Evolutionary conservation across 805 yeast species (phyloP), one percentile per base, ranked within the genome.

Genomic region (Barnettozyma salicaria): DNA sequence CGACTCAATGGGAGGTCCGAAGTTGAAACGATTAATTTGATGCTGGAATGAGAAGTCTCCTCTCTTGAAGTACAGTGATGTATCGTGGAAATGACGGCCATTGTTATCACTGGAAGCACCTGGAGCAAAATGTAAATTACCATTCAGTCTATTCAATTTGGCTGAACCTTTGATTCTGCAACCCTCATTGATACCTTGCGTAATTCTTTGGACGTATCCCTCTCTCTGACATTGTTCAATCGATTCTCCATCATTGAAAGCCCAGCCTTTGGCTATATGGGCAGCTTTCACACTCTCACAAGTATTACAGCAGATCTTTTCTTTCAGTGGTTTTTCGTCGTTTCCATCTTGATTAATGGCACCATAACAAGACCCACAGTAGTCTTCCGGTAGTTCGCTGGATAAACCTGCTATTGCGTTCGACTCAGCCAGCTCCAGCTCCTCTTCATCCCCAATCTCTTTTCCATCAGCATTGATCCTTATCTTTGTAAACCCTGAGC

Each of bases 71-170:
- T 74, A 92, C 36, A 86, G 67, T 7, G 95, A 81, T 37, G 83
- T 60, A 55, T 92, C 98, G 63, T 92, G 98, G 41, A 75, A 69
- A 58, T 92, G 98, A 34, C 71, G 70, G 13, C 75, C 76, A 8
- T 63, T 60, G 40, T 62, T 59, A 27, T 79, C 73, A 51, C 68
- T 70, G 2, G 94, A 78, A 19, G 82, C 77, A 27, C 98, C 98
- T 4, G 98, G 97, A 1, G 97, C 96, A 69, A 92, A 88, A 64
- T 92, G 97, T 45, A 92, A 63, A 53, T 86, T 83, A 32, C 98
- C 98, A 17, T 82, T 79, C 30, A 92, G 82, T 62, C 95, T 76
- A 60, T 85, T 85, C 53, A 92, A 76, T 48, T 75, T 66, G 6
- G 94, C 80, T 17, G 72, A 67, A 21, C 98, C 98, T 44, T 72